Base-by-base conservation (phyloP, 2,329 filamentous ascomycete species). In the Neoascochyta sp. region DNA sequence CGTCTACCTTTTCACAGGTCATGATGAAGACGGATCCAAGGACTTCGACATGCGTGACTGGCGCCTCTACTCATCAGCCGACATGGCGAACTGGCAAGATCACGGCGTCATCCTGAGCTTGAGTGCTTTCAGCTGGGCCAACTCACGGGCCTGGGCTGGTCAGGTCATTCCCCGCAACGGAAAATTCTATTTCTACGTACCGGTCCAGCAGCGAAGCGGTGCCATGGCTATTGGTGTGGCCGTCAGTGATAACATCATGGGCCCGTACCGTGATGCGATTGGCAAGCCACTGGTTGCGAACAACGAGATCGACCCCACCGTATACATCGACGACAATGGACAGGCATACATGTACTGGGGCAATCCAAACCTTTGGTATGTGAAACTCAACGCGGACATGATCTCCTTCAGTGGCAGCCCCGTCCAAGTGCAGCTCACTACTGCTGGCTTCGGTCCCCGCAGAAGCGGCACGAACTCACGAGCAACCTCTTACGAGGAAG, bases 121-220 rank as follows among this genome's bases (percentile, higher is more conserved):
- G 22, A 21, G 32, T 9, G 39, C 34, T 10, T 45, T 45, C 29
- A 34, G 29, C 12, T 45, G 38, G 41, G 35, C 41, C 16, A 39
- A 19, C 20, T 24, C 29, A 15, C 31, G 32, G n/a, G 41, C 41
- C 16, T 45, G 41, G 41, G 41, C 41, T 15, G 41, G 41, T 3
- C 41, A 45, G 17, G 35, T 45, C 10, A 39, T 41, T 20, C 23
- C 29, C 9, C 39, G 42, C 20, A 45, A 43, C 22, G 27, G 27
- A 20, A 45, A 45, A 27, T 45, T 45, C 24, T 45, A 45, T 24
- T 45, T 27, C 27, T 45, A 45, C 34, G 42, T 39, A 3, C 42
- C 42, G 16, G 27, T 45, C 10, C 36, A 29, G 24, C 27, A 27
- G n/a, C 26, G 16, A 6, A 34, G 22, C 22, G 42, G 42, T 9